Evolutionary conservation across 345 rosid species (phyloP), one percentile per base, ranked within the genome.

Genomic region (Eucalyptus albens): DNA sequence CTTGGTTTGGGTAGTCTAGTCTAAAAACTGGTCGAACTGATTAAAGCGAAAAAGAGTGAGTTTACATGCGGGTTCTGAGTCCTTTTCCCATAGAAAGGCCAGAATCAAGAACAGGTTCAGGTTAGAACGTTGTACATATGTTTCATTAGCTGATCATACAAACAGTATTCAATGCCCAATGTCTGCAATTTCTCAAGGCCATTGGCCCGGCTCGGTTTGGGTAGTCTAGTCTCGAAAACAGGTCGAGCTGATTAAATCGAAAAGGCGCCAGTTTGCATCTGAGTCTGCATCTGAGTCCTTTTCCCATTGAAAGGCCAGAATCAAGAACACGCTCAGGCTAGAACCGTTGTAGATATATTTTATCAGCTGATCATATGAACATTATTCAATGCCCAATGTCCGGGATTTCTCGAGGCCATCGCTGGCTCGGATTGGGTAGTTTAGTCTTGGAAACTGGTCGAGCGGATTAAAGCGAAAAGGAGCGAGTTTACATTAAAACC

Each of bases 241-340:
- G 33, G 33, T 62, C 17, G 17, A 6, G 69, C 33, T 1, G 33
- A 62, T 62, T 29, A 6, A 62, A 62, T 5, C 9, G 2, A 27
- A 10, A 27, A 6, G 69, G 15, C 12, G 67, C 7, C 2, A 27
- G 67, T 60, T 60, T 27, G 29, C 29, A 5, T 85, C 72, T 95
- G 86, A 94, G 96, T 59, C 93, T 27, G 29, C 29, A 5, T 85
- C 72, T 95, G 86, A 94, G 96, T 59, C 93, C 96, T 33, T 95
- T 94, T 81, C 96, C 97, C 13, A 77, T 89, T 51, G 87, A 90
- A 77, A 88, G 29, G 56, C 86, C 92, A 37, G 88, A 85, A 85
- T 67, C 91, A 86, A 88, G 72, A 69, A 69, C 44, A 33, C 4
- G 81, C 5, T 33, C 81, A 33, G 44, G 44, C 19, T 69, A 69